These are phyloP conservation scores for Citrus sp. DNA, from an alignment of 345 rosid genomes.

Conservation along the genomic window DNA sequence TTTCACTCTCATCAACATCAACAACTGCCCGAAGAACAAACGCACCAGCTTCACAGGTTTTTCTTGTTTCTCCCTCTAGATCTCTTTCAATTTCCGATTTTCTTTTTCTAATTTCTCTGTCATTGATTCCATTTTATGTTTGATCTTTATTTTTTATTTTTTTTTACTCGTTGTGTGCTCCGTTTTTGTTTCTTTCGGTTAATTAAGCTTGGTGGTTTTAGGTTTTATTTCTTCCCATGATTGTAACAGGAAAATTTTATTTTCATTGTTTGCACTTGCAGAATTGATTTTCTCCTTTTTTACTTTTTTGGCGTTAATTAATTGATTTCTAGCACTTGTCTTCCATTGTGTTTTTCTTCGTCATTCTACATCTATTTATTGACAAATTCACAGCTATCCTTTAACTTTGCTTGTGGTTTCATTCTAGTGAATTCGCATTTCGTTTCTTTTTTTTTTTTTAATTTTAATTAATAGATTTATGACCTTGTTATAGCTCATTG, in stretches of 20 bases:
- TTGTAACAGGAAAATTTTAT: not conserved
- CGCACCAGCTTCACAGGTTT: slow-evolving; percentile 8
- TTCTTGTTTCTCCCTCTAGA: not conserved
- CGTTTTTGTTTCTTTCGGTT: not conserved
- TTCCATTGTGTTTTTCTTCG: not conserved
- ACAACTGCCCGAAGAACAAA: not conserved
- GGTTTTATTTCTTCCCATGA: not conserved
- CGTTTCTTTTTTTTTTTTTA: not conserved
- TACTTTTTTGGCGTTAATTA: not conserved
- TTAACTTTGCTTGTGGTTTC: not conserved
- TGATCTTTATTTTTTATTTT: not conserved
- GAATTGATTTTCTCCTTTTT: not conserved
- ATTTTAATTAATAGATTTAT: not conserved
- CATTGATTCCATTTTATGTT: not conserved
- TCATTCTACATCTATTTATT: not conserved
- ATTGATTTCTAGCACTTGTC: not conserved
- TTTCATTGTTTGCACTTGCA: not conserved
- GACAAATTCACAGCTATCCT: not conserved
- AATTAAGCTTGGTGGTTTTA: not conserved
- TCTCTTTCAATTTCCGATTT: not conserved
- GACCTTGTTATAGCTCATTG: not conserved
- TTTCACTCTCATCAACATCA: slow-evolving; percentile 11
- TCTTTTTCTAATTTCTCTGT: not conserved
- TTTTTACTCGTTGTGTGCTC: too few relatives aligned
- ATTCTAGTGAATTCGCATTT: not conserved